Evolutionary conservation across 306 rosid genomes (phyloP).

Genomic region (Vigna hirtella): DNA sequence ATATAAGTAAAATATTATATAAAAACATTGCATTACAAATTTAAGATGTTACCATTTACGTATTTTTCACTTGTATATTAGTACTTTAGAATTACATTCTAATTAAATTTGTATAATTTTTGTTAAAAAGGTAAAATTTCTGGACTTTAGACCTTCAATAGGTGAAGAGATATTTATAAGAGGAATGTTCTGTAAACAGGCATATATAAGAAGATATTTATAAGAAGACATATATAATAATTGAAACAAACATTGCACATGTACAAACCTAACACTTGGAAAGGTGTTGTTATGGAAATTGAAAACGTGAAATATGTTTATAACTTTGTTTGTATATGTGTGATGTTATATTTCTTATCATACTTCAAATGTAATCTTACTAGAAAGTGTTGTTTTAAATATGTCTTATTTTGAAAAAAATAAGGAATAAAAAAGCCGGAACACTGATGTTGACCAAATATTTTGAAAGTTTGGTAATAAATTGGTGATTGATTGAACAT

Average conservation of each 20-base stretch:
- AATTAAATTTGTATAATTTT: too few species aligned
- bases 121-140: too few species aligned
- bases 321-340: background rate
- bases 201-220: too few species aligned
- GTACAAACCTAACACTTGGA: background rate
- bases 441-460: constrained; percentile 12
- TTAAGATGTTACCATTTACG: too few species aligned
- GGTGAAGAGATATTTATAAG: too few species aligned
- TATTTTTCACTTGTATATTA: too few species aligned
- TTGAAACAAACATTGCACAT: background rate
- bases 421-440: background rate
- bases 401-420: background rate
- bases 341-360: background rate
- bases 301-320: background rate
- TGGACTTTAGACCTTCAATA: too few species aligned
- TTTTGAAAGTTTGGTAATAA: background rate
- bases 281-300: background rate
- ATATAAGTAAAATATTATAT: too few species aligned
- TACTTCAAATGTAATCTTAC: background rate
- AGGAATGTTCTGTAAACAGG: too few species aligned
- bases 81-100: too few species aligned
- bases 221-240: background rate
- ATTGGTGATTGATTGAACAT: background rate
- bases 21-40: too few species aligned
- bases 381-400: background rate